phyloP scores from a whole-genome alignment of 2,329 filamentous ascomycete genomes.

The Fusarium phyllophilum region DNA sequence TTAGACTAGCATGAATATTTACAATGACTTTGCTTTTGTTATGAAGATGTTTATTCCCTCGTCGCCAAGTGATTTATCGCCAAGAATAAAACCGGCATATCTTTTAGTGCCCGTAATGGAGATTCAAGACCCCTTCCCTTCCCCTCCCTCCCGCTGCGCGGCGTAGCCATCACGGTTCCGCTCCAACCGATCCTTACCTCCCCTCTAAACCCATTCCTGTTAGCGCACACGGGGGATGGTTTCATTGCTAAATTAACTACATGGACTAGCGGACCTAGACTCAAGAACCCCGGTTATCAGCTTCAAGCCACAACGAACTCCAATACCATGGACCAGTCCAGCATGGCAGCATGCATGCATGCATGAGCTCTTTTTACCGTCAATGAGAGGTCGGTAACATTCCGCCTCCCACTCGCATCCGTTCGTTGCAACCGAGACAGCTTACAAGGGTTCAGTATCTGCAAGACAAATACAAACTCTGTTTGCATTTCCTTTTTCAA shows the following conservation, averaged over 20 bases:
- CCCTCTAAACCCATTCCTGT: not conserved
- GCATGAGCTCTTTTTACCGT: slow-evolving; percentile 1
- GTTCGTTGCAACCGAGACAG: not conserved
- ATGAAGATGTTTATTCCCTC: not conserved
- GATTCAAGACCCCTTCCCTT: not conserved
- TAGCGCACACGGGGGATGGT: slow-evolving; percentile 15
- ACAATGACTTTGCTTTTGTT: no score
- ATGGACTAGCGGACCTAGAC: not conserved
- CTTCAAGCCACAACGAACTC: slow-evolving; percentile 11
- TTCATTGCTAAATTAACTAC: slow-evolving; percentile 17
- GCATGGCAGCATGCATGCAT: not conserved
- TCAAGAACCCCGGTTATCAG: not conserved
- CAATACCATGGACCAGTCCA: not conserved
- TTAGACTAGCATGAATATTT: not conserved
- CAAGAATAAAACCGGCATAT: not conserved
- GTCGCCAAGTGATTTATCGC: not conserved
- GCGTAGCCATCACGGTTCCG: not conserved
- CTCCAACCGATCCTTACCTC: not conserved
- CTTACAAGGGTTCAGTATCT: not conserved
- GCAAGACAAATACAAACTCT: slow-evolving; percentile 28
- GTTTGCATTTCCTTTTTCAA: not conserved
- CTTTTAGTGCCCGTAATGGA: not conserved
- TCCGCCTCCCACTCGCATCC: not conserved
- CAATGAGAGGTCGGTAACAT: not conserved
- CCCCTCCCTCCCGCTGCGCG: not conserved